Conservation (phyloP, 2,329 filamentous ascomycete species). For the Cercospora sojina region DNA sequence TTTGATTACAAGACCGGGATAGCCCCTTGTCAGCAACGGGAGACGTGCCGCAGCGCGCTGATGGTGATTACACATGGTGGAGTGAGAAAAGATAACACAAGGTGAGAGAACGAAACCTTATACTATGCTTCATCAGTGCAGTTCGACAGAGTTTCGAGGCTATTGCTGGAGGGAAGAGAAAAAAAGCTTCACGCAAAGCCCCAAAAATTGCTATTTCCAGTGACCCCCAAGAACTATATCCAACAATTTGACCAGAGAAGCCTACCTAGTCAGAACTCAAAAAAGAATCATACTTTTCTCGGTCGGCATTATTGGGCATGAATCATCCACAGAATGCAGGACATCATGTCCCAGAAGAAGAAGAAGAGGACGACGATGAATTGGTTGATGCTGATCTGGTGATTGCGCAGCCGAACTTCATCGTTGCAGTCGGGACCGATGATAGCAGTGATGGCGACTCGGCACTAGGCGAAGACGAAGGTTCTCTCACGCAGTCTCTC, state of each 20-base stretch:
- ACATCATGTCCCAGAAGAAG: neutral
- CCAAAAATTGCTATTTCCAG: neutral
- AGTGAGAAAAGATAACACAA: neutral
- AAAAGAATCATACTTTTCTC: neutral
- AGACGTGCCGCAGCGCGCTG: neutral
- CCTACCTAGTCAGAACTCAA: neutral
- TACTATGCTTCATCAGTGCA: neutral
- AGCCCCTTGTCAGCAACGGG: neutral
- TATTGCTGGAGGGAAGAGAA: neutral
- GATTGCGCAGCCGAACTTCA: constrained; percentile 2
- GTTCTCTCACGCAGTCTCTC: constrained; percentile 6
- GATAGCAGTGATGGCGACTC: constrained; percentile 12
- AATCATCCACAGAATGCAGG: neutral
- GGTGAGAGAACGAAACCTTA: neutral
- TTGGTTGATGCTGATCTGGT: neutral
- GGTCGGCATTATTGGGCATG: neutral
- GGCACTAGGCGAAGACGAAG: constrained; percentile 5
- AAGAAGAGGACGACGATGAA: neutral
- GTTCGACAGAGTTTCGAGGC: neutral
- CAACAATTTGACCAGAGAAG: neutral
- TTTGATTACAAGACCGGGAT: neutral
- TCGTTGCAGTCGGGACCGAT: neutral
- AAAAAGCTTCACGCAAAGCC: neutral
- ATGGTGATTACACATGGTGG: neutral
- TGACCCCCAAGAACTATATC: neutral